Evolutionary conservation across 23 red algal species (phyloP).

Genomic region (Agarophyton chilense): DNA sequence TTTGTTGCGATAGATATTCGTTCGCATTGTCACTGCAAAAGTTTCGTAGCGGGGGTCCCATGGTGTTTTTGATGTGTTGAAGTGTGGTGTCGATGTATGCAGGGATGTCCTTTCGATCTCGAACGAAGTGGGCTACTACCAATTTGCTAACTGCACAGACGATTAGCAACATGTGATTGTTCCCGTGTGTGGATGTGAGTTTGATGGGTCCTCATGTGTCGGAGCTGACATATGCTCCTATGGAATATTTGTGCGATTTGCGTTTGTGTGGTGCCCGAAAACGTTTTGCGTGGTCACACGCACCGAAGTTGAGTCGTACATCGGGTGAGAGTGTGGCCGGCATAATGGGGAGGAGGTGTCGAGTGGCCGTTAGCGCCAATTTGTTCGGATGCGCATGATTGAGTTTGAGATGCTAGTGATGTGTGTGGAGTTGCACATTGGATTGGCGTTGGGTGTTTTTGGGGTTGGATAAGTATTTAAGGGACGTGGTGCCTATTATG

Average conservation of each 20-base stretch:
- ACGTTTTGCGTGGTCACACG: background rate
- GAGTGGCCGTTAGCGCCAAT: background rate
- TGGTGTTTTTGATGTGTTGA: background rate
- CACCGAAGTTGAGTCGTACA: background rate
- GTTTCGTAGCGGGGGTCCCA: background rate
- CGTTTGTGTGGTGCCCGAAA: background rate
- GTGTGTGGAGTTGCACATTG: background rate
- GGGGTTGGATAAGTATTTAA: too few species aligned
- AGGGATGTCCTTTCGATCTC: constrained; percentile 22
- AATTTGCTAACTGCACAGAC: constrained; percentile 2
- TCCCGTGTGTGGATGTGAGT: too few species aligned
- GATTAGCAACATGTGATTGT: too few species aligned
- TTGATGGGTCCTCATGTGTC: too few species aligned
- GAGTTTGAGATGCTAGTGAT: background rate
- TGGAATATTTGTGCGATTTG: background rate
- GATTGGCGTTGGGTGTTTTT: background rate
- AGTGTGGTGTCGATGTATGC: background rate
- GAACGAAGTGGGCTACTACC: background rate
- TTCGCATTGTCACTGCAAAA: constrained; percentile 4
- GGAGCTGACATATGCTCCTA: background rate
- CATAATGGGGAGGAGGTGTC: background rate
- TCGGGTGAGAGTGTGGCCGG: background rate
- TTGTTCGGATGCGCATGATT: constrained; percentile 3
- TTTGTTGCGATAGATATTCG: background rate
- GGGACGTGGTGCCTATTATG: background rate